Evolutionary conservation across 2,329 filamentous ascomycete genomes (phyloP), one percentile per base, ranked within the genome.

Genomic region (Talaromyces sp.): DNA sequence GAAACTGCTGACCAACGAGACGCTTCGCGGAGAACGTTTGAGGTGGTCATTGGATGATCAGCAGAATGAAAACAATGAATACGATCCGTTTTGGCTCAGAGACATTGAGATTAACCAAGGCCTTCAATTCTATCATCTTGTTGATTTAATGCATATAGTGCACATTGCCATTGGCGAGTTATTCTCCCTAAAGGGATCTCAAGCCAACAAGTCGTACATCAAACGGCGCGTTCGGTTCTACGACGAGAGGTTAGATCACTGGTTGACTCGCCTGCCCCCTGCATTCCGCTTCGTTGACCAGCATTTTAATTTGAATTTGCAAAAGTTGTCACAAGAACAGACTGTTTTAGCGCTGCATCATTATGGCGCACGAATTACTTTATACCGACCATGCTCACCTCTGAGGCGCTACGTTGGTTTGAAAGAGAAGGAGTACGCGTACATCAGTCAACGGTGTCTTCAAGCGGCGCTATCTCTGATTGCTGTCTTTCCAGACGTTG

Each of bases 381-480:
- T 77, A 40, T 72, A 69, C 60, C 71, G 76, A 31, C 76, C 76
- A 2, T 77, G 73, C 59, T 70, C 77, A 66, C 37, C 63, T 63
- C 25, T 54, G 60, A 2, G 60, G 10, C 36, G 36, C 9, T 39
- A 48, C 36, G 22, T 11, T 1, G 45, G n/a, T 11, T n/a, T 41
- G 5, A 56, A 50, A n/a, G 54, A 56, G 11, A 56, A 48, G 10
- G 54, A 50, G n/a, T 56, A 48, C 25, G 22, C 31, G 5, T 50
- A 65, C 21, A 67, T 70, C 58, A 73, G 75, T 0, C 63, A 66
- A 5, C 57, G 65, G 3, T 77, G 76, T 56, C 70, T 78, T 28
- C 70, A 70, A 40, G 68, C 74, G 5, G 71, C 76, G 2, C 70
- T 70, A 46, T 66, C 68, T 2, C 63, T 73, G 5, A 67, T 77